A percentile compares a stretch with the other conserved stretches of the same genome.
Conservation (phyloP, 192 early-diverging fungal genomes). For the Umbelopsis sp. region DNA sequence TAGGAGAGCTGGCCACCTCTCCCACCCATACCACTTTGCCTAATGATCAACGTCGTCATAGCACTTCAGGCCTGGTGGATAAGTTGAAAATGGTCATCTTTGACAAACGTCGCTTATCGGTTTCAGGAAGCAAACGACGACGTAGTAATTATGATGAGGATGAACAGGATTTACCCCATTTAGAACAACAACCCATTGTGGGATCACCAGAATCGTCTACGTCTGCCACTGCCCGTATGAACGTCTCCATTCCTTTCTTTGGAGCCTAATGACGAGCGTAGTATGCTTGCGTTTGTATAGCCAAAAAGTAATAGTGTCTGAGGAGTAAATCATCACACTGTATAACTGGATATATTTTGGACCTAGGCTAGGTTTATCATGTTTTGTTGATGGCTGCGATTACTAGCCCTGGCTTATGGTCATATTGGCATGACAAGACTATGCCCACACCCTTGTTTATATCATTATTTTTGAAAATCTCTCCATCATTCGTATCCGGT, state of each 20-base stretch:
- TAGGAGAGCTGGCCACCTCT: neutral
- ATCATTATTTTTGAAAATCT: neutral
- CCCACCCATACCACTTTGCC: neutral
- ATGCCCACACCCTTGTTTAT: no score
- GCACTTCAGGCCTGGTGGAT: slow-evolving; percentile 1
- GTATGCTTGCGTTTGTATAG: no score
- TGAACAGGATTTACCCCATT: neutral
- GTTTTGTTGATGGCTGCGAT: no score
- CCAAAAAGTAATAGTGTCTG: no score
- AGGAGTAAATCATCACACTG: no score
- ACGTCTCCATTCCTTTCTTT: neutral
- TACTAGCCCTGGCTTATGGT: no score
- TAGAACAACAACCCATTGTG: neutral
- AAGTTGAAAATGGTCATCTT: slow-evolving; percentile 18
- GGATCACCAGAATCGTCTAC: neutral
- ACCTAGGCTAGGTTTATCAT: no score
- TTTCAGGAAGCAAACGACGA: slow-evolving; percentile 3
- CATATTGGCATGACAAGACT: no score
- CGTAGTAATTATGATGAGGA: slow-evolving; percentile 11
- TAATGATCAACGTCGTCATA: slow-evolving; percentile 5
- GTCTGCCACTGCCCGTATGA: neutral
- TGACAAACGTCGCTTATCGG: slow-evolving; percentile 17
- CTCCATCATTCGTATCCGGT: neutral
- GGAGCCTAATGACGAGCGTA: no score
- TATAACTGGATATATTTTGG: no score